phyloP scores from a whole-genome alignment of 1,139 yeast genomes.

The Yamadazyma triangularis region DNA sequence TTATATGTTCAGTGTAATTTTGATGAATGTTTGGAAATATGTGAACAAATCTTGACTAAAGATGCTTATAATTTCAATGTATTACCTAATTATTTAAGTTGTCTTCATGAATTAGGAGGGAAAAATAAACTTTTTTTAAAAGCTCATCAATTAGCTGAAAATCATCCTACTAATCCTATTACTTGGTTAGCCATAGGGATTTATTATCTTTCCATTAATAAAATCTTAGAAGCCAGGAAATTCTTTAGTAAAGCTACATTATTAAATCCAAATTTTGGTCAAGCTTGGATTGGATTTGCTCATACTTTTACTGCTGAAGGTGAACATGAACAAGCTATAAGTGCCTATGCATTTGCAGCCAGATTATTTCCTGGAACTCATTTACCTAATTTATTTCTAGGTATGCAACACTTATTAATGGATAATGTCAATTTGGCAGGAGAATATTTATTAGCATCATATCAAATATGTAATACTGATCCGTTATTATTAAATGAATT shows the following conservation, averaged over 20 bases:
- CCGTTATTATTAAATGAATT: constrained; percentile 86
- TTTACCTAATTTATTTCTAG: constrained; percentile 82
- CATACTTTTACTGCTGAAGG: constrained; percentile 97
- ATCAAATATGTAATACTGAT: constrained; percentile 74
- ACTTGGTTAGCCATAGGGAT: constrained; percentile 95
- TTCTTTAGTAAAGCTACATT: constrained; percentile 88
- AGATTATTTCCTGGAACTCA: constrained; percentile 93
- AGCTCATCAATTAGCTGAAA: constrained; percentile 85
- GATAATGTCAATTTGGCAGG: constrained; percentile 78
- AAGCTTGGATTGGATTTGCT: constrained; percentile 98
- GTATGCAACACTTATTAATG: constrained; percentile 94
- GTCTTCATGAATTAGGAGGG: constrained; percentile 81
- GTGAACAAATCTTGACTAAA: constrained; percentile 57
- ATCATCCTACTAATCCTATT: constrained; percentile 75
- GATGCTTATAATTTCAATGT: constrained; percentile 74
- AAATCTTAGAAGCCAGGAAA: constrained; percentile 77
- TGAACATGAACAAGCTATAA: constrained; percentile 96
- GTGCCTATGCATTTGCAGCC: constrained; percentile 96
- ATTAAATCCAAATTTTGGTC: constrained; percentile 85
- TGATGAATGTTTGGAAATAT: constrained; percentile 67
- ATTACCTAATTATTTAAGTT: constrained; percentile 77
- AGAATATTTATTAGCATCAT: constrained; percentile 76
- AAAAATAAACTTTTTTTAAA: constrained; percentile 74
- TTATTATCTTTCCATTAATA: constrained; percentile 74
- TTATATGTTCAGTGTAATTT: constrained; percentile 76